Evolutionary conservation across 306 rosid species (phyloP), one percentile per base, ranked within the genome.

Genomic region (Cucurbita argyrosperma): DNA sequence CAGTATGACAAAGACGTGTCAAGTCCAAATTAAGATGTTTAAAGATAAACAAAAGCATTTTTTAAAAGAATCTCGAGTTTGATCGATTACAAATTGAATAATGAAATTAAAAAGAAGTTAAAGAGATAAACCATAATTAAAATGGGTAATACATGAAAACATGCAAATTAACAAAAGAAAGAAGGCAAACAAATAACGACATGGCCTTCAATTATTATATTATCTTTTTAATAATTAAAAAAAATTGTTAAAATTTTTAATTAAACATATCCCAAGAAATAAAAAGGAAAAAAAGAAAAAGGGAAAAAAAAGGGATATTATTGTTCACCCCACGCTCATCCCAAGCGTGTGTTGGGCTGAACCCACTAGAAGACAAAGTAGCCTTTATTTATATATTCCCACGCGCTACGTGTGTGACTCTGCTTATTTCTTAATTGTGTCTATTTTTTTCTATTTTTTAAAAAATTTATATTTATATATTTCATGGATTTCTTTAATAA

Each of bases 281-380:
- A 60, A 5, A 54, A 23, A 30, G 26, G 16, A 7, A 6, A 40
- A 63, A 63, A 39, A 1, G 9, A 1, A 16, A 40, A 39, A 9
- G 1, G 4, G 5, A 5, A 16, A 9, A 14, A 40, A 10, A 9
- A 16, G n/a, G 19, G 37, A 19, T 43, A 43, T 65, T 42, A 43
- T 65, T 65, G 35, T 42, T 65, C 71, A 35, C 49, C 52, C 53
- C 71, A 65, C 71, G 71, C 71, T 65, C 71, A 11, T 65, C 52
- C 16, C n/a, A 65, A 42, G 71, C 71, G 71, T 65, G 52, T 65
- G 71, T 65, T 40, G 71, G 71, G 15, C 42, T 65, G 30, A 58
- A n/a, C 10, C 71, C 52, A n/a, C 71, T 65, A 65, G 38, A 43
- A 10, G 71, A 65, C 71, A 65, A 65, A 65, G 18, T 65, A 18